Evolutionary conservation across 108 stramenopile species (phyloP).

Genomic region (Nitzschia putrida): DNA sequence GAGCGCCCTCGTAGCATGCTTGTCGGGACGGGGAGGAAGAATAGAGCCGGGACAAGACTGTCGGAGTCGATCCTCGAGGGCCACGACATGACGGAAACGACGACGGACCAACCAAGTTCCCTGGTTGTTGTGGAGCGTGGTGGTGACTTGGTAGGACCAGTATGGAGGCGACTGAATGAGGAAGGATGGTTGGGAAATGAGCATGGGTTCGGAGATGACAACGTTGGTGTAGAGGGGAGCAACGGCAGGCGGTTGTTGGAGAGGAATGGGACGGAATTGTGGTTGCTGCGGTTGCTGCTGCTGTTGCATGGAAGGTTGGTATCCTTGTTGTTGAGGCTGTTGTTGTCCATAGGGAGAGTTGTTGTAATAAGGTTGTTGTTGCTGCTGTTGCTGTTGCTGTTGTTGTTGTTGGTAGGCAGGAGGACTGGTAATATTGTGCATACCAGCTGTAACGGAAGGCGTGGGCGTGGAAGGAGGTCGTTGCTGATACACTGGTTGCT

Average conservation of each 20-base stretch:
- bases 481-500: constrained; percentile 11
- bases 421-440: constrained; percentile 32
- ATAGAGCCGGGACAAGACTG: constrained; percentile 73
- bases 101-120: constrained; percentile 70
- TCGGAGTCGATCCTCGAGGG: constrained; percentile 76
- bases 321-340: not conserved
- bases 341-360: too few species aligned
- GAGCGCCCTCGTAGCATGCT: constrained; percentile 78
- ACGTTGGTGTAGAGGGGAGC: constrained; percentile 58
- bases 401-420: not conserved
- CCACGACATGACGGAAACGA: constrained; percentile 87
- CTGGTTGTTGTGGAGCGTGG: constrained; percentile 36
- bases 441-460: constrained; percentile 37
- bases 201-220: constrained; percentile 62
- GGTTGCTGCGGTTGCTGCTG: not conserved
- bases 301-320: not conserved
- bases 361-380: too few species aligned
- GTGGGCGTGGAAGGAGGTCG: not conserved
- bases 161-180: constrained; percentile 60
- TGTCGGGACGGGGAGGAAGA: constrained; percentile 84
- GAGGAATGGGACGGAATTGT: constrained; percentile 26
- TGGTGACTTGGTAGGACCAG: constrained; percentile 81
- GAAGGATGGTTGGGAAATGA: constrained; percentile 61
- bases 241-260: constrained; percentile 46
- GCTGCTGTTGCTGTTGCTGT: too few species aligned